Conservation (phyloP, 2,329 filamentous ascomycete genomes). For the Pseudogymnoascus sp. region DNA sequence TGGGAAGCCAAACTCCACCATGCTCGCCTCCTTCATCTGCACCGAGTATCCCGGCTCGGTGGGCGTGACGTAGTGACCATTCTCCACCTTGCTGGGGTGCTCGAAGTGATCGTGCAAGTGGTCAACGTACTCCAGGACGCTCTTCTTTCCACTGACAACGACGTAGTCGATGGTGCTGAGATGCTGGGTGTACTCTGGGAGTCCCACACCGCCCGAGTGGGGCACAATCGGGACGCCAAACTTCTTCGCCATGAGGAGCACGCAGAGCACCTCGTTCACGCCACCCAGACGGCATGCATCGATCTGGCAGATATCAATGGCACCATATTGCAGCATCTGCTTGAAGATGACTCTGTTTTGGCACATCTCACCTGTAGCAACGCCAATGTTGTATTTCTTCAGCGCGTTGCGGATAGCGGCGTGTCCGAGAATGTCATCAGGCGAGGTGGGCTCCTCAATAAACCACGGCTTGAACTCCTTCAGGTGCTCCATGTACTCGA, state of each 20-base stretch:
- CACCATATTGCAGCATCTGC: slow-evolving; percentile 70
- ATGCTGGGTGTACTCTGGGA: slow-evolving; percentile 93
- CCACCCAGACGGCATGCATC: slow-evolving; percentile 83
- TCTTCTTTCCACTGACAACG: slow-evolving; percentile 72
- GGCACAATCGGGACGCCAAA: slow-evolving; percentile 77
- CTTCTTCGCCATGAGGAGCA: slow-evolving; percentile 51
- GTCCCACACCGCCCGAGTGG: slow-evolving; percentile 80
- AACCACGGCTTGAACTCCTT: slow-evolving; percentile 82
- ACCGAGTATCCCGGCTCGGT: slow-evolving; percentile 81
- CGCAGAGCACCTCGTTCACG: slow-evolving; percentile 82
- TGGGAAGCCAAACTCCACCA: slow-evolving; percentile 73
- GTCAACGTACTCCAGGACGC: slow-evolving; percentile 84
- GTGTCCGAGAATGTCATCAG: slow-evolving; percentile 82
- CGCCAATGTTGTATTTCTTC: slow-evolving; percentile 64
- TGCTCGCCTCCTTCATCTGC: slow-evolving; percentile 85
- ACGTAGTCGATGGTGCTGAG: slow-evolving; percentile 90
- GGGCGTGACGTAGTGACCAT: slow-evolving; percentile 84
- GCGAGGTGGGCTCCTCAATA: slow-evolving; percentile 85
- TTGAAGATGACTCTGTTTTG: slow-evolving; percentile 92
- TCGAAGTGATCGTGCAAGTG: slow-evolving; percentile 91
- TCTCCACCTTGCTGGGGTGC: slow-evolving; percentile 71
- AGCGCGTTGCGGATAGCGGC: slow-evolving; percentile 75
- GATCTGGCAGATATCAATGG: slow-evolving; percentile 84
- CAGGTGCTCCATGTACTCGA: slow-evolving; percentile 75
- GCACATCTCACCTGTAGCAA: slow-evolving; percentile 89